A percentile compares a stretch with the other conserved stretches of the same genome.
These are phyloP conservation scores for Coprinopsis marcescibilis DNA, from an alignment of 768 basidiomycete genomes.

Conservation along the genomic window DNA sequence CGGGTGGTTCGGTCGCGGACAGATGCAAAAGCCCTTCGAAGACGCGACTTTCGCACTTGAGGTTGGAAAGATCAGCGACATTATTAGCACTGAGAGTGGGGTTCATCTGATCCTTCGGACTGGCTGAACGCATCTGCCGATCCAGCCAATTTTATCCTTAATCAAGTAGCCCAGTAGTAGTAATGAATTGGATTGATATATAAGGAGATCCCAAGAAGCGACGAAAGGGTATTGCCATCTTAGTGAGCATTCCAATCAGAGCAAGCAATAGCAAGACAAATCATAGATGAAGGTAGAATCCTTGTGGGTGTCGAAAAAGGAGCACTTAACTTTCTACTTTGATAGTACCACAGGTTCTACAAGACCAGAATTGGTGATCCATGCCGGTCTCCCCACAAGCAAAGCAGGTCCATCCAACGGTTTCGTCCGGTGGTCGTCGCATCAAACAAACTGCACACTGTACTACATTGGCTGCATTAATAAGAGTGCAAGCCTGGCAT, in stretches of 20 bases:
- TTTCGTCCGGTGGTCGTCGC: constrained; percentile 22
- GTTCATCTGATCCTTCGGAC: constrained; percentile 92
- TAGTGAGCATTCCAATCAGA: too few species aligned
- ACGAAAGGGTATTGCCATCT: neutral
- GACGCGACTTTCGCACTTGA: constrained; percentile 73
- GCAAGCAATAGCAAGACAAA: too few species aligned
- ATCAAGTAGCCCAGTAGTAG: too few species aligned
- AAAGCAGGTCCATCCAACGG: constrained; percentile 57
- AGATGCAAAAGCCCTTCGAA: constrained; percentile 99
- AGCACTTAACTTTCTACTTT: constrained; percentile 38
- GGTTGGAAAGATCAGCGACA: constrained; percentile 71
- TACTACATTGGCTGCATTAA: constrained; percentile 43
- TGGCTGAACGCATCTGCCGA: constrained; percentile 50
- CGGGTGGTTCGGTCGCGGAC: constrained; percentile 74
- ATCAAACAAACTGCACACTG: constrained; percentile 60
- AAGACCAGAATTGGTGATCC: constrained; percentile 68
- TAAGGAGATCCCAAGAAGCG: too few species aligned
- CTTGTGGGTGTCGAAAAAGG: neutral
- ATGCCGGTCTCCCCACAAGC: constrained; percentile 60
- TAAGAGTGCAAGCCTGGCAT: constrained; percentile 58
- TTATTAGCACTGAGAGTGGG: constrained; percentile 89
- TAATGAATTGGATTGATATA: too few species aligned
- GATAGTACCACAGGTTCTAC: constrained; percentile 63
- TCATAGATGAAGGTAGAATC: too few species aligned
- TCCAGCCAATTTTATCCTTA: too few species aligned